These are phyloP conservation scores for Dothiorella sarmentorum DNA, from an alignment of 2,329 filamentous ascomycete species.

Conservation along the genomic window DNA sequence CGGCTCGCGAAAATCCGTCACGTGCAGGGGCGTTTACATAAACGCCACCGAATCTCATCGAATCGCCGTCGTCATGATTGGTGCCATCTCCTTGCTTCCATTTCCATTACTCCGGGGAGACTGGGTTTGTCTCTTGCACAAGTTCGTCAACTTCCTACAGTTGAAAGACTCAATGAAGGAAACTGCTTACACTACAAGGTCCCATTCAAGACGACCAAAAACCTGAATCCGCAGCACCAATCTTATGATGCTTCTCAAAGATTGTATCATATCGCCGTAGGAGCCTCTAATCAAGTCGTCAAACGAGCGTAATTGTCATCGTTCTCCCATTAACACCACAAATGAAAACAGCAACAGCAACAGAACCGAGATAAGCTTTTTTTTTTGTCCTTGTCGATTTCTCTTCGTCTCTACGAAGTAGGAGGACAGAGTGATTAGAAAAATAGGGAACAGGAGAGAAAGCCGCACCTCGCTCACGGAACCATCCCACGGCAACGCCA, in stretches of 20 bases:
- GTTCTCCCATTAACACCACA: background rate
- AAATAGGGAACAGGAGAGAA: background rate
- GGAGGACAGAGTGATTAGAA: background rate
- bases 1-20: slow-evolving; percentile 6
- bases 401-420: background rate
- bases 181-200: no score
- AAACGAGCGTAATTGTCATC: background rate
- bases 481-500: slow-evolving; percentile 7
- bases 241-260: no score
- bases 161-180: no score
- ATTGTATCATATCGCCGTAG: background rate
- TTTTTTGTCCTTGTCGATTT: background rate
- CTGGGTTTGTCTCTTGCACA: no score
- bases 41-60: slow-evolving; percentile 17
- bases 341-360: background rate
- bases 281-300: background rate
- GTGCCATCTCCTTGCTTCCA: background rate
- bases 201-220: no score
- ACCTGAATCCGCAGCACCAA: no score
- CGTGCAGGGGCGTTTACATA: background rate
- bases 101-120: no score
- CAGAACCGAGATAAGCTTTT: background rate
- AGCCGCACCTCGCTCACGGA: background rate
- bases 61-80: slow-evolving; percentile 9
- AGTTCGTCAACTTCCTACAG: no score